Percentiles rank a stretch among this genome's conserved stretches.
Conservation (phyloP, 306 rosid genomes). For the Crotalaria pallida region DNA sequence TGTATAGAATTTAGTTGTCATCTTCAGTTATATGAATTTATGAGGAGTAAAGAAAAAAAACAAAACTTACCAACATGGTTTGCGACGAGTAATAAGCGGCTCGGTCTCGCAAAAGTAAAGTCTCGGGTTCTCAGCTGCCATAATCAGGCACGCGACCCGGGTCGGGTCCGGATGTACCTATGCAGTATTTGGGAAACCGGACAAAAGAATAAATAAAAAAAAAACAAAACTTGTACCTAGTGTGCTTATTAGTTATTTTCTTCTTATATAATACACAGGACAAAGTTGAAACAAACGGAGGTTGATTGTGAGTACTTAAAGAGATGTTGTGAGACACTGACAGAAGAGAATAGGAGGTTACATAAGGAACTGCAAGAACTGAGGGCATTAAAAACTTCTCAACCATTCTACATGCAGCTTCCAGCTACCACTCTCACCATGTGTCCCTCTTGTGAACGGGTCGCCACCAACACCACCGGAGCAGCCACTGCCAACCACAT, state of each 20-base stretch:
- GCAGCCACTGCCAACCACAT: not conserved
- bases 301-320: slow-evolving; percentile 93
- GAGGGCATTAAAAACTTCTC: slow-evolving; percentile 76
- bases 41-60: not conserved
- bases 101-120: too few relatives aligned
- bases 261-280: slow-evolving; percentile 35
- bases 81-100: too few relatives aligned
- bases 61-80: too few relatives aligned
- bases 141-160: too few relatives aligned
- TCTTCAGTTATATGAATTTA: not conserved
- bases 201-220: too few relatives aligned
- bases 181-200: too few relatives aligned
- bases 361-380: slow-evolving; percentile 92
- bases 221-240: not conserved
- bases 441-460: slow-evolving; percentile 95
- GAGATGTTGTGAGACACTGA: slow-evolving; percentile 84
- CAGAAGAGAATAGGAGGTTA: slow-evolving; percentile 86
- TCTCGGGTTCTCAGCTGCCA: too few relatives aligned
- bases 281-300: slow-evolving; percentile 96
- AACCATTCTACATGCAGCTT: slow-evolving; percentile 85
- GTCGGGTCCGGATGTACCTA: too few relatives aligned
- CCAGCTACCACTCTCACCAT: slow-evolving; percentile 98
- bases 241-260: not conserved
- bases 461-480: slow-evolving; percentile 43
- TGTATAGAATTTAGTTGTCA: not conserved